Evolutionary conservation across 2,329 filamentous ascomycete genomes (phyloP).

Genomic region (Dactylellina leptospora): DNA sequence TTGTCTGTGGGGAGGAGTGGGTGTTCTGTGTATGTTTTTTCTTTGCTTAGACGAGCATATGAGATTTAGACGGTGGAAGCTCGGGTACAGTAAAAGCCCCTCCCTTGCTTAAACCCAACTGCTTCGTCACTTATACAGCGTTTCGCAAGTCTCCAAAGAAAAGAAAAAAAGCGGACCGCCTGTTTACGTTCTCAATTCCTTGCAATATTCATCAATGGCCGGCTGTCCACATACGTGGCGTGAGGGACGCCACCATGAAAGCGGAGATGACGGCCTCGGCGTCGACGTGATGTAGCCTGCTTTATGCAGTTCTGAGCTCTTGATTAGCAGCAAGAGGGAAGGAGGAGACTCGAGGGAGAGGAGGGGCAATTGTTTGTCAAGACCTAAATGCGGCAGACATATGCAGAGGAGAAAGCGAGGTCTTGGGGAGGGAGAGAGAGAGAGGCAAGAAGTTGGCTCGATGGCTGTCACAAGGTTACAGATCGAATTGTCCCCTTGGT

Average conservation of each 20-base stretch:
- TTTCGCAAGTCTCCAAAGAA: slow-evolving; percentile 19
- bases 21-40: slow-evolving; percentile 4
- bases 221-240: slow-evolving; percentile 35
- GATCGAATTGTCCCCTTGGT: slow-evolving; percentile 14
- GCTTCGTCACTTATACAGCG: slow-evolving; percentile 7
- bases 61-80: neutral
- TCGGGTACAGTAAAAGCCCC: slow-evolving; percentile 12
- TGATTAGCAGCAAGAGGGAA: slow-evolving; percentile 38
- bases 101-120: slow-evolving; percentile 15
- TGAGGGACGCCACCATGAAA: slow-evolving; percentile 26
- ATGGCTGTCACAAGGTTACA: slow-evolving; percentile 27
- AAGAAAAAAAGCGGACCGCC: slow-evolving; percentile 1
- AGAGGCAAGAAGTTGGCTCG: slow-evolving; percentile 13
- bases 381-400: slow-evolving; percentile 49
- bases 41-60: neutral
- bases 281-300: slow-evolving; percentile 25
- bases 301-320: slow-evolving; percentile 50
- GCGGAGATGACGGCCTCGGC: slow-evolving; percentile 25
- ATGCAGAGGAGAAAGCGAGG: slow-evolving; percentile 25
- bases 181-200: slow-evolving; percentile 3
- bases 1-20: slow-evolving; percentile 10
- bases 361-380: slow-evolving; percentile 52
- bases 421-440: slow-evolving; percentile 22
- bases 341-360: slow-evolving; percentile 9
- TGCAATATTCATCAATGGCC: slow-evolving; percentile 12